These are phyloP conservation scores for Leptodontidium sp. DNA, from an alignment of 2,329 filamentous ascomycete genomes.

Conservation along the genomic window DNA sequence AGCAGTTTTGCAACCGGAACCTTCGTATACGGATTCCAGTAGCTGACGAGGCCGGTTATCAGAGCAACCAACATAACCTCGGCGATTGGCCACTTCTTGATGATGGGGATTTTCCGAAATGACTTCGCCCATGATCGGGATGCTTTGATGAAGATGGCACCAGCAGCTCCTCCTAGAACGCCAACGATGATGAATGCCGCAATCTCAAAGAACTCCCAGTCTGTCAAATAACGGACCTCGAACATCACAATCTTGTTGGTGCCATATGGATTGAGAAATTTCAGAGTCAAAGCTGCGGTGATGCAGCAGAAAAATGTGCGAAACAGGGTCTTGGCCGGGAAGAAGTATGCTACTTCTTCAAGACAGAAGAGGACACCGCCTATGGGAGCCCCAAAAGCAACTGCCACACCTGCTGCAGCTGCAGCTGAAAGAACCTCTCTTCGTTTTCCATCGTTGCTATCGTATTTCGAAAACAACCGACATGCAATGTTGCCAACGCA, in stretches of 20 bases:
- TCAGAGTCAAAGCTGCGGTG: constrained; percentile 86
- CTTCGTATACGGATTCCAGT: constrained; percentile 93
- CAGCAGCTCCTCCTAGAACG: constrained; percentile 81
- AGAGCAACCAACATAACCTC: constrained; percentile 90
- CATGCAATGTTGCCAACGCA: constrained; percentile 96
- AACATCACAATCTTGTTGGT: constrained; percentile 98
- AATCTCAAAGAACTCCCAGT: constrained; percentile 96
- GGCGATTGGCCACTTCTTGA: constrained; percentile 84
- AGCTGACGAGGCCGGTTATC: constrained; percentile 83
- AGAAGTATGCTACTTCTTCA: constrained; percentile 97
- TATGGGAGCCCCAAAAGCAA: constrained; percentile 91
- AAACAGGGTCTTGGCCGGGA: constrained; percentile 96
- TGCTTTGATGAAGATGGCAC: constrained; percentile 96
- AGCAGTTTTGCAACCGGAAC: constrained; percentile 90
- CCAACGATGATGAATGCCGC: constrained; percentile 86
- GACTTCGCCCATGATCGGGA: constrained; percentile 88
- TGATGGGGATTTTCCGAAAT: constrained; percentile 80
- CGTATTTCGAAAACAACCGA: constrained; percentile 93
- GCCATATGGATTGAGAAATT: constrained; percentile 95
- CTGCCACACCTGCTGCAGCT: constrained; percentile 89
- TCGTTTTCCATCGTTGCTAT: constrained; percentile 91
- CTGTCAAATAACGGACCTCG: constrained; percentile 86
- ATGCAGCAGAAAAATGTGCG: constrained; percentile 99
- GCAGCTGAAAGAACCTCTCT: constrained; percentile 93
- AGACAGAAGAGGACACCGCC: constrained; percentile 92